Evolutionary conservation across 345 rosid species (phyloP), one percentile per base, ranked within the genome.

Genomic region (Nasturtium officinale): DNA sequence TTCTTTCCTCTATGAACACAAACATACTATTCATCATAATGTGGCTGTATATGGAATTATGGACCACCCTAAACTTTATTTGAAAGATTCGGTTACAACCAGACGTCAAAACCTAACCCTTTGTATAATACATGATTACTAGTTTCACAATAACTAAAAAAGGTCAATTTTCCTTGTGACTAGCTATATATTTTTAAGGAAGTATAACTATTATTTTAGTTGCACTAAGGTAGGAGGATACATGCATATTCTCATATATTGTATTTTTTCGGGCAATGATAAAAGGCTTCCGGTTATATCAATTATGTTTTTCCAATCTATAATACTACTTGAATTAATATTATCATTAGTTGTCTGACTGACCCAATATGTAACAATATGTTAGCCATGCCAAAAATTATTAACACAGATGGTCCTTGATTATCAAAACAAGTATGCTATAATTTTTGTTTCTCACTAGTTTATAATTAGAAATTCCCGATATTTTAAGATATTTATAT

Each of bases 11-110:
- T 5, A 53, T 29, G 58, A 35, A 46, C 17, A 23, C 33, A 56
- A 65, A 58, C 71, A 73, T 26, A 47, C 25, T 74, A 37, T 55
- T 29, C 58, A 73, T 64, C 50, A 56, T 16, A 20, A 16, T 65
- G 72, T 73, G 43, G 32, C 26, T 51, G 17, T 65, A 12, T 73
- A 25, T 64, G 50, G 47, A 64, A 38, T 23, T 73, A 12, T 64
- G 57, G 46, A 64, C 64, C 45, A 63, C 53, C 35, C 32, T 13
- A 16, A 40, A 45, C 48, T 45, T 45, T 6, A 3, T 7, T 58
- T 58, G 21, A 18, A 20, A 17, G 20, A 35, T 10, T 58, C 16
- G 10, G 45, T 18, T 33, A 58, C 9, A 18, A 33, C 13, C 0
- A 18, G 20, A 30, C 8, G 25, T 23, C 25, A 23, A 23, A 23